Evolutionary conservation across 192 early-diverging fungal genomes (phyloP).

Genomic region (Diversispora epigaea): DNA sequence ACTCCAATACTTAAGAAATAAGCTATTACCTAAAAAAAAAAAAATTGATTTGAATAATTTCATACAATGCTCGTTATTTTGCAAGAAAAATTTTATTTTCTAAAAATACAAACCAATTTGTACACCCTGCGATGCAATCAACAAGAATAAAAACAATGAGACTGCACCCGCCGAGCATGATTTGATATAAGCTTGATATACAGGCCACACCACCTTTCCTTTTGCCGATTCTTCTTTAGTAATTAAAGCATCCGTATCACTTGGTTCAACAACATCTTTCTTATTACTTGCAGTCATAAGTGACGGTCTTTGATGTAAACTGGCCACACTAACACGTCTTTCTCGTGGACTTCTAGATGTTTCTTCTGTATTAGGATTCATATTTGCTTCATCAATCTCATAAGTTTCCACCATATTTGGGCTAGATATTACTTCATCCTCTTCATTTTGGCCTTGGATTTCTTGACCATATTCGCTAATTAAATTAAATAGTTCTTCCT

Average conservation of each 20-base stretch:
- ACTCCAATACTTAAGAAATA: conserved; percentile 79
- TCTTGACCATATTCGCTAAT: conserved; percentile 70
- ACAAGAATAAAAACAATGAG: conserved; percentile 56
- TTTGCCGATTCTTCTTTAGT: conserved; percentile 78
- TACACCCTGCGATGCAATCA: conserved; percentile 55
- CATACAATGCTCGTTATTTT: neutral
- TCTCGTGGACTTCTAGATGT: conserved; percentile 20
- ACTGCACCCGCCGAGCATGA: conserved; percentile 68
- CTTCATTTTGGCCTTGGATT: conserved; percentile 36
- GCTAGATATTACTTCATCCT: conserved; percentile 31
- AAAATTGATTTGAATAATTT: neutral
- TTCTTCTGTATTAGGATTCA: conserved; percentile 11
- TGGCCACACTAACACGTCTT: conserved; percentile 40
- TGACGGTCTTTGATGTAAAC: conserved; percentile 56
- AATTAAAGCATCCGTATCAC: conserved; percentile 58
- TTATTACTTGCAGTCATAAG: conserved; percentile 44
- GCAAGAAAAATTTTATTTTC: neutral
- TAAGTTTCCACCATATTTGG: conserved; percentile 16
- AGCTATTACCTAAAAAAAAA: conserved; percentile 33
- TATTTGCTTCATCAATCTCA: conserved; percentile 36
- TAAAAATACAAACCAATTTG: conserved; percentile 41
- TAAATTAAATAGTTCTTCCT: conserved; percentile 62
- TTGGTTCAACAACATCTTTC: conserved; percentile 28
- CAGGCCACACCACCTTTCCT: conserved; percentile 78
- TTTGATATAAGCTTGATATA: conserved; percentile 79